These are phyloP conservation scores for Colletotrichum agaves DNA, from an alignment of 2,329 filamentous ascomycete species.

Conservation along the genomic window DNA sequence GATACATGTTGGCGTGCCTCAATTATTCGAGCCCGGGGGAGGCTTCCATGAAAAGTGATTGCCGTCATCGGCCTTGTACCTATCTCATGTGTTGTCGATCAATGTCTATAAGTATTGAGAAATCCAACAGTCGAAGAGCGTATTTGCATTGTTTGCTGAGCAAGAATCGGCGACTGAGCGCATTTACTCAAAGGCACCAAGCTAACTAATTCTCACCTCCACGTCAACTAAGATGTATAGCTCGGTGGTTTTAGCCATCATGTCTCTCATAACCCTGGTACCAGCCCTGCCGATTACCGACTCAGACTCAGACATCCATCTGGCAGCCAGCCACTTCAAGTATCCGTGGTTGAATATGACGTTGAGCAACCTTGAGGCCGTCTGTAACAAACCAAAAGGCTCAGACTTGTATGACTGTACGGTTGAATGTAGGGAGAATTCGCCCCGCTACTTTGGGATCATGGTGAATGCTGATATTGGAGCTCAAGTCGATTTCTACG, in stretches of 20 bases:
- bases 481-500: conserved; percentile 36
- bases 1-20: conserved; percentile 6
- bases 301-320: not conserved
- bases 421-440: conserved; percentile 22
- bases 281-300: conserved; percentile 9
- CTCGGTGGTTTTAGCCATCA: not conserved
- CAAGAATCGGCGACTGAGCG: too few species aligned
- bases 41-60: not conserved
- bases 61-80: not conserved
- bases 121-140: too few species aligned
- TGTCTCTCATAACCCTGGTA: conserved; percentile 11
- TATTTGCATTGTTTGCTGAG: too few species aligned
- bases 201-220: not conserved
- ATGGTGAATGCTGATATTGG: not conserved
- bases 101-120: not conserved
- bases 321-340: conserved; percentile 9
- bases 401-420: conserved; percentile 24
- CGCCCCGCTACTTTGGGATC: too few species aligned
- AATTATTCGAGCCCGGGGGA: not conserved
- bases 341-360: conserved; percentile 37
- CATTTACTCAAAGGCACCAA: too few species aligned
- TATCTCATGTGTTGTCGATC: not conserved
- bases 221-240: conserved; percentile 9
- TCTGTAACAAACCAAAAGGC: conserved; percentile 8
- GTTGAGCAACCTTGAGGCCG: conserved; percentile 29